A percentile compares a stretch with the other conserved stretches of the same genome.
Evolutionary conservation across 495 filamentous ascomycete species (phyloP).

Genomic region (Glonium stellatum): DNA sequence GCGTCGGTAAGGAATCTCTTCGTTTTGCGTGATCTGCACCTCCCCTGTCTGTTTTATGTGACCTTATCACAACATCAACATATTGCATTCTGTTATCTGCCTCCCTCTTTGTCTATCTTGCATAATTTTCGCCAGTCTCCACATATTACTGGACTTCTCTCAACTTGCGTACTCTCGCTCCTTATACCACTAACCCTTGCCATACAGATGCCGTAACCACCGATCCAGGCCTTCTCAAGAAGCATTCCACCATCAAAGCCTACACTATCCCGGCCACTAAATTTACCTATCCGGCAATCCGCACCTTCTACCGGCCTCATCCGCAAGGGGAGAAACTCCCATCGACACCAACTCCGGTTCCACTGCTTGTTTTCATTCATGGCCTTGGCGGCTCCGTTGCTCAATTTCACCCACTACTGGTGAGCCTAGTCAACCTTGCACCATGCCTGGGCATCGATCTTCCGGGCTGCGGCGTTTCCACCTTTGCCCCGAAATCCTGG

Average conservation of each 20-base stretch:
- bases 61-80: background rate
- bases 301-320: constrained; percentile 78
- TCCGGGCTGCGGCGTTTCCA: constrained; percentile 77
- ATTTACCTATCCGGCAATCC: constrained; percentile 67
- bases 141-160: background rate
- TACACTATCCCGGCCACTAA: constrained; percentile 45
- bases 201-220: constrained; percentile 32
- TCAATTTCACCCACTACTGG: constrained; percentile 78
- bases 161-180: background rate
- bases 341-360: constrained; percentile 61
- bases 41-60: background rate
- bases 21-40: background rate
- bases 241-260: constrained; percentile 62
- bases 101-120: too few relatives aligned
- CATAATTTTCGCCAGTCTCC: background rate
- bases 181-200: background rate
- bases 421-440: constrained; percentile 72
- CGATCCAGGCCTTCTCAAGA: constrained; percentile 70
- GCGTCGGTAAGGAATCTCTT: constrained; percentile 8
- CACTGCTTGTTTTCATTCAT: constrained; percentile 83
- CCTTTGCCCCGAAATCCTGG: constrained; percentile 64
- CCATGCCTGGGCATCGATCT: constrained; percentile 88
- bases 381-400: constrained; percentile 83
- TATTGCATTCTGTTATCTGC: background rate
- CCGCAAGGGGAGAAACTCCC: constrained; percentile 73